These are phyloP conservation scores for Fragilariopsis cylindrus DNA, from an alignment of 108 stramenopile genomes.

Conservation along the genomic window DNA sequence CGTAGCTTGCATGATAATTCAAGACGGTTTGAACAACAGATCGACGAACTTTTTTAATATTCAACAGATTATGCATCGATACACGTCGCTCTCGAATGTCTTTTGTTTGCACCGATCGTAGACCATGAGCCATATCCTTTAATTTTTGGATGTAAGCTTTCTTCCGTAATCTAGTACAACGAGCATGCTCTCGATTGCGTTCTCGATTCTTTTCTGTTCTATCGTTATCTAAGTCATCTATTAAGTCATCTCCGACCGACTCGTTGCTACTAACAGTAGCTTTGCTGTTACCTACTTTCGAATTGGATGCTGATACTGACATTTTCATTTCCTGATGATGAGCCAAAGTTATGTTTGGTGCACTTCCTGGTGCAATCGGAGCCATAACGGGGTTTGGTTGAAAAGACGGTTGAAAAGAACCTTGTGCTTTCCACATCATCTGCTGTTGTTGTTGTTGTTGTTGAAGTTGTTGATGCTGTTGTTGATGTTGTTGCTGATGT, in stretches of 20 bases:
- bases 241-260: no score
- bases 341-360: not conserved
- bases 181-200: constrained; percentile 92
- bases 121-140: constrained; percentile 84
- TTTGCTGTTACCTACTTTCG: no score
- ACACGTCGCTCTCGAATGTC: constrained; percentile 71
- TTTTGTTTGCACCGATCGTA: constrained; percentile 70
- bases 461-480: not conserved
- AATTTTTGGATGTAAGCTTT: constrained; percentile 93
- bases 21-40: constrained; percentile 67
- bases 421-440: constrained; percentile 8
- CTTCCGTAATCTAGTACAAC: constrained; percentile 91
- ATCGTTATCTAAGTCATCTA: not conserved
- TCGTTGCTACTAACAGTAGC: no score
- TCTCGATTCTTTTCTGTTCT: constrained; percentile 70
- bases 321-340: not conserved
- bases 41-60: constrained; percentile 64
- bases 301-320: not conserved
- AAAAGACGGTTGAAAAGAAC: not conserved
- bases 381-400: not conserved
- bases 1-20: constrained; percentile 52
- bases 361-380: constrained; percentile 4
- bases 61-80: constrained; percentile 64
- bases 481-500: not conserved
- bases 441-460: not conserved